These are phyloP conservation scores for Forsythia suspensa DNA, from an alignment of 257 asterid species.

Conservation along the genomic window DNA sequence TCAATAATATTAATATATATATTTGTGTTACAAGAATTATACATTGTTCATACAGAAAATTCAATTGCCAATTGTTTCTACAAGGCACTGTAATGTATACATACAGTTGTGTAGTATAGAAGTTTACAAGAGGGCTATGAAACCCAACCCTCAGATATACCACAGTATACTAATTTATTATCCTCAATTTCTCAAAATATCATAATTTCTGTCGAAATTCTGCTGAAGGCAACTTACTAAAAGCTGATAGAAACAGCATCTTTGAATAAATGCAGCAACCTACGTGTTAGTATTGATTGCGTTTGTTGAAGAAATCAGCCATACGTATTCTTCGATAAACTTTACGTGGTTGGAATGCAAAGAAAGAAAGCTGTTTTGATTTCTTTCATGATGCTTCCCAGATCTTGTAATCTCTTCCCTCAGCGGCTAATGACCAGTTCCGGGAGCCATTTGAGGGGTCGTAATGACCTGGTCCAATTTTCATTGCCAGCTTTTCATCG, in stretches of 20 bases:
- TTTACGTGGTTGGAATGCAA: background rate
- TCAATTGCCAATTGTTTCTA: background rate
- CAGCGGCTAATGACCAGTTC: constrained; percentile 67
- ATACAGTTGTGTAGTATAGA: constrained; percentile 14
- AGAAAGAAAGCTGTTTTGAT: background rate
- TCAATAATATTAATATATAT: background rate
- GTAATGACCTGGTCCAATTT: constrained; percentile 89
- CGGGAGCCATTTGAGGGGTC: constrained; percentile 54
- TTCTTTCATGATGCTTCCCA: constrained; percentile 60
- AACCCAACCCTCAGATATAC: background rate
- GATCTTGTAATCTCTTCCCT: constrained; percentile 74
- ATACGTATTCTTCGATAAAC: background rate
- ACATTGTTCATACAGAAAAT: background rate
- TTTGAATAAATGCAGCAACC: background rate
- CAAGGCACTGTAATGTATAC: background rate
- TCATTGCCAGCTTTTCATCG: constrained; percentile 77
- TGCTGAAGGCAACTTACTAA: constrained; percentile 1
- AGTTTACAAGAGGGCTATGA: constrained; percentile 8
- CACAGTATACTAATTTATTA: background rate
- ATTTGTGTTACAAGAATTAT: background rate
- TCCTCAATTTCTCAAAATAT: constrained; percentile 1
- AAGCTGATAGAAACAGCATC: background rate
- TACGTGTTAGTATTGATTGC: background rate
- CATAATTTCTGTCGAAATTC: background rate
- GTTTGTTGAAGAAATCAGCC: background rate